These are phyloP conservation scores for Talaromyces pinophilus DNA, from an alignment of 2,329 filamentous ascomycete species.

Conservation along the genomic window DNA sequence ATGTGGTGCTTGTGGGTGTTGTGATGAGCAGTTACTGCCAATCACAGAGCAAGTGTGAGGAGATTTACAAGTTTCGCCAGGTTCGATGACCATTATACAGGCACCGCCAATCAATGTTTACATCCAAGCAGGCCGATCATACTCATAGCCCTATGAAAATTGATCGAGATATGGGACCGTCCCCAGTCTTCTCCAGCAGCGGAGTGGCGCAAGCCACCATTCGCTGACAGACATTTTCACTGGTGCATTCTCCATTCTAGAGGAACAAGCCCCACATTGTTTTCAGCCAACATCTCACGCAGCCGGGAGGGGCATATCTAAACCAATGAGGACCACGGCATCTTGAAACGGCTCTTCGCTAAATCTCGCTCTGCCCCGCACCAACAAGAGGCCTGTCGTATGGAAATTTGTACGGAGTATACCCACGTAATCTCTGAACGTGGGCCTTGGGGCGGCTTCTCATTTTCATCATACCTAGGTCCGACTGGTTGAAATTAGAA, in stretches of 20 bases:
- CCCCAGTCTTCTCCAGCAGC: background rate
- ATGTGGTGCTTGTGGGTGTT: background rate
- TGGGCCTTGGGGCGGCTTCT: background rate
- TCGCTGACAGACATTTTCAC: background rate
- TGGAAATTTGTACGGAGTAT: background rate
- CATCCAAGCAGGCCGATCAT: background rate
- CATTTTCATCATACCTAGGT: background rate
- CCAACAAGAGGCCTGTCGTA: background rate
- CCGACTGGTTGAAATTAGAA: background rate
- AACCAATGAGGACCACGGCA: background rate
- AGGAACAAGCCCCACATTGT: background rate
- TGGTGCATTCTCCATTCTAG: background rate
- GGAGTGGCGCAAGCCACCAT: background rate
- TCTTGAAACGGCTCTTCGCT: background rate
- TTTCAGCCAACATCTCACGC: background rate
- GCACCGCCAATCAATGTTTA: background rate
- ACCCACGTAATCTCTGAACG: background rate
- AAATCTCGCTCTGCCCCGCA: background rate
- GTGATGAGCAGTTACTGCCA: background rate
- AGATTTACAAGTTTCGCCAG: background rate
- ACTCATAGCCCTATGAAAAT: background rate
- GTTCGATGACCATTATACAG: background rate
- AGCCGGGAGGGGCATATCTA: background rate
- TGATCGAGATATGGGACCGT: background rate
- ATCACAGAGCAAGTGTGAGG: background rate